Evolutionary conservation across 2,329 filamentous ascomycete genomes (phyloP).

Genomic region (Zasmidium cellare): DNA sequence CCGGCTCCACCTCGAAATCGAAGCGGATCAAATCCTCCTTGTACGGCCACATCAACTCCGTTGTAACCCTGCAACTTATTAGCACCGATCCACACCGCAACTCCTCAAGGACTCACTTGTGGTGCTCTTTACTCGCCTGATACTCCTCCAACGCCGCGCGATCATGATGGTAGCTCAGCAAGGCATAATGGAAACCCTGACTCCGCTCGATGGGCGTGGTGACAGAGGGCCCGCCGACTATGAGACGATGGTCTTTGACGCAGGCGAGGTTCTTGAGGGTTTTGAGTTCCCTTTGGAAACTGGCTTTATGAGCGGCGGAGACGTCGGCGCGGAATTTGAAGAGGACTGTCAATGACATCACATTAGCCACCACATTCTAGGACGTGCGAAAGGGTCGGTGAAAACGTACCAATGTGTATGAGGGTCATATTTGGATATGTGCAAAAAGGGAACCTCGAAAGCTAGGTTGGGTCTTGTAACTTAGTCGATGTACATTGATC

Average conservation of each 20-base stretch:
- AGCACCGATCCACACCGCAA: no score
- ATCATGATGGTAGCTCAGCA: slow-evolving; percentile 54
- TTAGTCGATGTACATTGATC: no score
- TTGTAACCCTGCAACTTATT: slow-evolving; percentile 51
- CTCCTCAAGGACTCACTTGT: slow-evolving; percentile 30
- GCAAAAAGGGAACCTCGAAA: no score
- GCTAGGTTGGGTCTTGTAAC: no score
- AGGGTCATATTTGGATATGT: neutral
- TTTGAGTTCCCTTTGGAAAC: slow-evolving; percentile 50
- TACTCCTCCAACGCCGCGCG: slow-evolving; percentile 50
- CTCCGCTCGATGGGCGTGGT: slow-evolving; percentile 54
- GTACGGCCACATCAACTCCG: slow-evolving; percentile 53
- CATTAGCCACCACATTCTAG: neutral
- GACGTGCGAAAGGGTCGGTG: neutral
- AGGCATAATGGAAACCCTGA: slow-evolving; percentile 54
- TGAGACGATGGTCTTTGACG: slow-evolving; percentile 50
- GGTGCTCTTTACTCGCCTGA: slow-evolving; percentile 55
- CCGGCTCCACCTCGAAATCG: slow-evolving; percentile 54
- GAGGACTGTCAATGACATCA: slow-evolving; percentile 39
- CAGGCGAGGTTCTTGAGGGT: slow-evolving; percentile 51
- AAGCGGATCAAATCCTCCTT: slow-evolving; percentile 56
- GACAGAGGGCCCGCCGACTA: slow-evolving; percentile 56
- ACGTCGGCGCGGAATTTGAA: slow-evolving; percentile 53
- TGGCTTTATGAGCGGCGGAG: slow-evolving; percentile 43
- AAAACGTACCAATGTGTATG: neutral